Base-by-base conservation (phyloP, 306 rosid genomes). In the Macrotyloma uniflorum region DNA sequence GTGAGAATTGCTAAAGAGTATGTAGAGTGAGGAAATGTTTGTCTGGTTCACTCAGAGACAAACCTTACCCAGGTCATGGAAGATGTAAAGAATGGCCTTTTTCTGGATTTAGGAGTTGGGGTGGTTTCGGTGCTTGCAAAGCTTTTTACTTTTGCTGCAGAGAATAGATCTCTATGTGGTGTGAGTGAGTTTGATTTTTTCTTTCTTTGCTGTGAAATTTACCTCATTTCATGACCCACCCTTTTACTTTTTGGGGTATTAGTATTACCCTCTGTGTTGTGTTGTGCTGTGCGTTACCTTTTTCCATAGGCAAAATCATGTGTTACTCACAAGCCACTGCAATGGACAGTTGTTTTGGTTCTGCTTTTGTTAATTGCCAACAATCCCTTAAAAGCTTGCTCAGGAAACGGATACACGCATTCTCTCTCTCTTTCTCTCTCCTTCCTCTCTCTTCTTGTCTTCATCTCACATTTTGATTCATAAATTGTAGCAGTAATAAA, bases 301-400 rank as follows among this genome's bases (percentile, higher is more conserved):
- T 89, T 85, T 83, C 86, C 67, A 81, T 79, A 77, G 86, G 83
- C 86, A 87, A 85, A 79, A 85, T 88, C 93, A 89, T 89, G 87
- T 84, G 87, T 79, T 65, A 65, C 18, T 65, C 83, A 40, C 89
- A 78, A 86, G 77, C 79, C 90, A 81, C 82, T 67, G 77, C 85
- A 55, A 72, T 50, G 30, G 70, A 80, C 87, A 63, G 81, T 86
- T 71, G 91, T 83, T 72, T 38, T 74, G 82, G 22, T 50, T 57
- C 78, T 76, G 55, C 88, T 78, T 80, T 69, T 68, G 79, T 57
- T 76, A 69, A 84, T 75, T 67, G 81, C 83, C 86, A 83, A 78
- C 80, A 59, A 30, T 28, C 68, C 74, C 59, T 67, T 78, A 49
- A 72, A 51, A 47, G 51, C 76, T 81, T 66, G 2, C 51, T 63